These are phyloP conservation scores for Nitzschia sp. DNA, from an alignment of 108 stramenopile genomes.

Conservation along the genomic window DNA sequence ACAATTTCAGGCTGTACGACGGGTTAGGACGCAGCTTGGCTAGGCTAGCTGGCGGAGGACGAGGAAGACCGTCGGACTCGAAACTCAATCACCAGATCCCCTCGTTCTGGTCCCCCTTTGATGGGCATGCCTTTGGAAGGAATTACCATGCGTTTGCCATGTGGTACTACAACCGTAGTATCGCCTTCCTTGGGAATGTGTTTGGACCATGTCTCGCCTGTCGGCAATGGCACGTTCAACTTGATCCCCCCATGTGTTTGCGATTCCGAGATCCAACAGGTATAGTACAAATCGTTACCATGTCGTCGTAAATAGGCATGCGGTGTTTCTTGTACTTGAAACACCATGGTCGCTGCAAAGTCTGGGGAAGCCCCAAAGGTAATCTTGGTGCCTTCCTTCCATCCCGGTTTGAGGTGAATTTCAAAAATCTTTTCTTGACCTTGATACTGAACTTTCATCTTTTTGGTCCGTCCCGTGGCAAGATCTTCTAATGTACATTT, in stretches of 20 bases:
- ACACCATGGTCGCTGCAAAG: slow-evolving; percentile 58
- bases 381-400: slow-evolving; percentile 79
- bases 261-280: slow-evolving; percentile 32
- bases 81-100: slow-evolving; percentile 73
- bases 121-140: slow-evolving; percentile 71
- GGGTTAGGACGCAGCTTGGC: no score
- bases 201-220: slow-evolving; percentile 54
- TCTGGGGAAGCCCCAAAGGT: slow-evolving; percentile 44
- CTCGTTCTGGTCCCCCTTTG: slow-evolving; percentile 59
- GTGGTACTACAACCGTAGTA: slow-evolving; percentile 19
- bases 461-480: slow-evolving; percentile 69
- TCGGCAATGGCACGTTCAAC: slow-evolving; percentile 57
- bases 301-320: slow-evolving; percentile 59
- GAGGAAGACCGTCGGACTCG: slow-evolving; percentile 4
- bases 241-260: slow-evolving; percentile 52
- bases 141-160: slow-evolving; percentile 51
- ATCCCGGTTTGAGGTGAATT: slow-evolving; percentile 65
- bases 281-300: slow-evolving; percentile 61
- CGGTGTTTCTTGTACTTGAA: slow-evolving; percentile 68
- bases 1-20: no score
- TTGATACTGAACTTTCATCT: slow-evolving; percentile 56
- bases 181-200: slow-evolving; percentile 9
- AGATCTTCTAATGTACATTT: slow-evolving; percentile 70
- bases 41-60: background rate
- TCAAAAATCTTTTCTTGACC: slow-evolving; percentile 50